These are phyloP conservation scores for Berberis vulgaris DNA, from an alignment of 164 flowering plant species.

Conservation along the genomic window DNA sequence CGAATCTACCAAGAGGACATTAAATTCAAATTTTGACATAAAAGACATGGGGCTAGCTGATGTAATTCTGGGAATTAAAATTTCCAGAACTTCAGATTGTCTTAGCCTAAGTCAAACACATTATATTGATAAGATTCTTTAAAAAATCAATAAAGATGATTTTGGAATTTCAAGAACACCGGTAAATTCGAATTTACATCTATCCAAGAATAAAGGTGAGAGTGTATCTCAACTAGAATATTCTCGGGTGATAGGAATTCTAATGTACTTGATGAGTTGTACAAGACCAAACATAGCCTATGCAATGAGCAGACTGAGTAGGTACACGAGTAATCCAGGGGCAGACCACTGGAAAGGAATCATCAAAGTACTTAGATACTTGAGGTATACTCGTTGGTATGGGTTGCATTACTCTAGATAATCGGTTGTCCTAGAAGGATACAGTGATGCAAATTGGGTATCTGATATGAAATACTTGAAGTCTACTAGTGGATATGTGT, in stretches of 20 bases:
- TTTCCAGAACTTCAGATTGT: not conserved
- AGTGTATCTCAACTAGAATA: not conserved
- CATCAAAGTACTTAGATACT: not conserved
- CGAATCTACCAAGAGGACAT: not conserved
- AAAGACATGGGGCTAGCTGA: not conserved
- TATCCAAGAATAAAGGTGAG: not conserved
- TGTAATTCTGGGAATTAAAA: not conserved
- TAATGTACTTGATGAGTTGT: not conserved
- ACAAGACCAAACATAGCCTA: not conserved
- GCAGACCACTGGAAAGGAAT: not conserved
- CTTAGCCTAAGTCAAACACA: not conserved
- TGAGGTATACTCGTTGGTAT: not conserved
- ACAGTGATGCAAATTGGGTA: not conserved
- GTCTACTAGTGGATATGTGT: not conserved
- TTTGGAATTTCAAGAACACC: not conserved
- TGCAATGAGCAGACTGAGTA: not conserved
- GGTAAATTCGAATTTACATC: not conserved
- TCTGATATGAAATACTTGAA: not conserved
- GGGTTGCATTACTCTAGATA: not conserved
- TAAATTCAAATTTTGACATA: not conserved
- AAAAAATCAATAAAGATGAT: not conserved
- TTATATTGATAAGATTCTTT: not conserved
- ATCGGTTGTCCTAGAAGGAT: not conserved
- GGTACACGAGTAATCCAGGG: not conserved
- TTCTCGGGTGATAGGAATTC: not conserved